phyloP scores from a whole-genome alignment of 1,139 yeast genomes.

The Hyphopichia pseudoburtonii region DNA sequence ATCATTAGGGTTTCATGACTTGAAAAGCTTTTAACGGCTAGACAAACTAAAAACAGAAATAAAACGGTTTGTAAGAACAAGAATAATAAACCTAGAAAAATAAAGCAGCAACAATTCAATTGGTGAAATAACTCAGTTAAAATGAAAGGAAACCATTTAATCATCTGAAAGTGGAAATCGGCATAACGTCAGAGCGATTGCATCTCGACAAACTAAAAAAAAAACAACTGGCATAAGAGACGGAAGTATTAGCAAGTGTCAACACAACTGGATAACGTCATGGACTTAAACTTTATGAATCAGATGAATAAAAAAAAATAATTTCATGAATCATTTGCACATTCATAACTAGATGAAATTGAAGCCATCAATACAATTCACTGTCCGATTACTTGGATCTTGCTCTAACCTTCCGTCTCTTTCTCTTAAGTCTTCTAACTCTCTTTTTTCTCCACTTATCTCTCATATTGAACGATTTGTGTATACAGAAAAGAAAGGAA shows the following conservation, averaged over 20 bases:
- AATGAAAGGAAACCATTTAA: background rate
- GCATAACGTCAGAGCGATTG: too few relatives aligned
- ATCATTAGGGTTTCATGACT: slow-evolving; percentile 3
- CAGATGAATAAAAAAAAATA: too few relatives aligned
- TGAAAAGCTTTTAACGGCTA: background rate
- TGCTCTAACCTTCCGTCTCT: slow-evolving; percentile 99
- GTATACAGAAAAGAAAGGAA: slow-evolving; percentile 21
- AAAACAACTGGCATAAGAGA: too few relatives aligned
- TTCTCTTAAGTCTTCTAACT: slow-evolving; percentile 99
- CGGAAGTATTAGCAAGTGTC: too few relatives aligned
- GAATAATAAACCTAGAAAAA: slow-evolving; percentile 6
- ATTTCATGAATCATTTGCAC: too few relatives aligned
- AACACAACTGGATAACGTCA: too few relatives aligned
- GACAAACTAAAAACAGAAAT: slow-evolving; percentile 5
- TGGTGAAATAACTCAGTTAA: background rate
- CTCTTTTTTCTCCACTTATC: slow-evolving; percentile 99
- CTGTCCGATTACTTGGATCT: slow-evolving; percentile 88
- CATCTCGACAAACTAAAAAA: too few relatives aligned
- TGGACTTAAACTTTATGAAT: too few relatives aligned
- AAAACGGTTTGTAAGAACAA: slow-evolving; percentile 6
- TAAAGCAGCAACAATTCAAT: background rate
- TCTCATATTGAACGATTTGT: slow-evolving; percentile 60
- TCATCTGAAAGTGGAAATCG: too few relatives aligned
- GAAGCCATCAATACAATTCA: slow-evolving; percentile 2
- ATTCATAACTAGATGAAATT: too few relatives aligned